Percentiles rank a stretch among this genome's conserved stretches.
These are phyloP conservation scores for Ophiostoma sp. DNA, from an alignment of 2,329 filamentous ascomycete species.

Conservation along the genomic window DNA sequence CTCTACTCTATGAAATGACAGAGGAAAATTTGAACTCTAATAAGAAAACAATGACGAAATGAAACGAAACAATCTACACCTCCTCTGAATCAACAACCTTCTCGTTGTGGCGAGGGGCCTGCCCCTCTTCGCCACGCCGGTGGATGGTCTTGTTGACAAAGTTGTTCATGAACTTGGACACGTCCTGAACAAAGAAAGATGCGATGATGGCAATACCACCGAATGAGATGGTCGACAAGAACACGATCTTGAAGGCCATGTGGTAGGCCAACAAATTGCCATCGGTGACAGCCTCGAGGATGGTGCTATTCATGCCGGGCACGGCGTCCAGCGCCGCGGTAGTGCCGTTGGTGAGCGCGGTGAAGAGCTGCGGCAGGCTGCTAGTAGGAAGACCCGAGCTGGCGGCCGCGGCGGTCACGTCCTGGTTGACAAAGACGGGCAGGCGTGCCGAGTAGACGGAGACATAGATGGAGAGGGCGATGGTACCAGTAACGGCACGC, in stretches of 20 bases:
- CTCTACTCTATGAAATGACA: background rate
- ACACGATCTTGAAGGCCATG: constrained; percentile 15
- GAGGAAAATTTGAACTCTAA: background rate
- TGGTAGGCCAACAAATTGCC: constrained; percentile 10
- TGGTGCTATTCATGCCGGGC: constrained; percentile 18
- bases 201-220: constrained; percentile 21
- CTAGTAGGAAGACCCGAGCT: background rate
- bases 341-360: constrained; percentile 20
- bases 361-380: constrained; percentile 9
- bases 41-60: background rate
- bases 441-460: constrained; percentile 21
- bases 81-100: constrained; percentile 2
- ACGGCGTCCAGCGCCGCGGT: constrained; percentile 18
- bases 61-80: background rate
- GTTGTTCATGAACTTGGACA: constrained; percentile 20
- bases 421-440: constrained; percentile 7
- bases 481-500: constrained; percentile 17
- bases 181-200: constrained; percentile 22
- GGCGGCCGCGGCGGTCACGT: constrained; percentile 7
- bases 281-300: background rate
- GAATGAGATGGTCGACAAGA: constrained; percentile 17
- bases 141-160: constrained; percentile 26
- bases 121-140: background rate
- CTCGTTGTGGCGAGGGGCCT: background rate
- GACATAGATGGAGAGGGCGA: constrained; percentile 21